A percentile compares a stretch with the other conserved stretches of the same genome.
Evolutionary conservation across 2,329 filamentous ascomycete genomes (phyloP).

Genomic region (Aspergillus ustus): DNA sequence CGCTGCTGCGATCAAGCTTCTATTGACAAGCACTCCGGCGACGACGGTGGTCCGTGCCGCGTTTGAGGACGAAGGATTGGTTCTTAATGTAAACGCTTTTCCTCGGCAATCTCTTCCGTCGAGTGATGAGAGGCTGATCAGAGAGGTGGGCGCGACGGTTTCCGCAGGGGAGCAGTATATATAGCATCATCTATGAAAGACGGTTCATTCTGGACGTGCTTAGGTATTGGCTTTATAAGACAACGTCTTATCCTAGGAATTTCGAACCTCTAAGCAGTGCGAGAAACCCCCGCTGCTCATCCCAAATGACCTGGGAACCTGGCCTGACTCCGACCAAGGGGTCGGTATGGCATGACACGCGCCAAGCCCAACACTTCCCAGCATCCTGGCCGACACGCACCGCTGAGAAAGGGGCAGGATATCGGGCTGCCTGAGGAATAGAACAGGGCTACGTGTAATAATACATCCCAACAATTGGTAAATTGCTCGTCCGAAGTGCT

Average conservation of each 20-base stretch:
- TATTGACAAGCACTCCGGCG: not conserved
- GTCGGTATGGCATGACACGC: not conserved
- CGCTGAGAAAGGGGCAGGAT: too few species aligned
- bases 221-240: not conserved
- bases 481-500: not conserved
- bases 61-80: not conserved
- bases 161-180: not conserved
- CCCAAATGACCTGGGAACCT: not conserved
- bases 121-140: not conserved
- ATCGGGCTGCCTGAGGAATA: too few species aligned
- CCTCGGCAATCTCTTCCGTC: not conserved
- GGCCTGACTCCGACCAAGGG: not conserved
- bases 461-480: not conserved
- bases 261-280: too few species aligned
- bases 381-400: not conserved
- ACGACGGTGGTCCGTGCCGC: not conserved
- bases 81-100: not conserved
- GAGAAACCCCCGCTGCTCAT: not conserved
- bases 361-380: not conserved
- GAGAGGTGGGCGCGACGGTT: not conserved
- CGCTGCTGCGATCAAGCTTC: not conserved
- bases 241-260: too few species aligned
- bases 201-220: too few species aligned
- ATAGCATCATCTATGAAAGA: not conserved
- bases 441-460: not conserved